These are phyloP conservation scores for Verticillium nonalfalfae DNA, from an alignment of 2,329 filamentous ascomycete species.

Conservation along the genomic window DNA sequence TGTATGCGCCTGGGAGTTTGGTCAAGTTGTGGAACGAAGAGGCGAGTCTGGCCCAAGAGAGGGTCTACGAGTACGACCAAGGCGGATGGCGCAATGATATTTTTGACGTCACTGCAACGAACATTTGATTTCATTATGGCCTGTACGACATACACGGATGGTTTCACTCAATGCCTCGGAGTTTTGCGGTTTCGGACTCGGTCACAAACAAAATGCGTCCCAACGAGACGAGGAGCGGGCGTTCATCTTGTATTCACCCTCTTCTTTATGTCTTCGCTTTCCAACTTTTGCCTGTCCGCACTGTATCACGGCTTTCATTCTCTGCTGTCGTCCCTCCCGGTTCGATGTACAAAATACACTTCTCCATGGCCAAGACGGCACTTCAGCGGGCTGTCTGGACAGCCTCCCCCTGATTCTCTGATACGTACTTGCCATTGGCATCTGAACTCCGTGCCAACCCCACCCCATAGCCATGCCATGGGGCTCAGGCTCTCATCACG, in stretches of 20 bases:
- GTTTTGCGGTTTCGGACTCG: neutral
- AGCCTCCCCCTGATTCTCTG: too few relatives aligned
- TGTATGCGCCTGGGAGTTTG: conserved; percentile 84
- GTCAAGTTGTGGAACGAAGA: conserved; percentile 88
- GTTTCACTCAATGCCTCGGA: neutral
- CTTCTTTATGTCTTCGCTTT: too few relatives aligned
- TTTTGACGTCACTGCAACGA: conserved; percentile 51
- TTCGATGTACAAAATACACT: too few relatives aligned
- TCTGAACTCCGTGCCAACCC: too few relatives aligned
- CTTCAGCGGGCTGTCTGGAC: too few relatives aligned
- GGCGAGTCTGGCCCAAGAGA: conserved; percentile 61
- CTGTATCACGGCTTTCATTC: too few relatives aligned
- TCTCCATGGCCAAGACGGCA: too few relatives aligned
- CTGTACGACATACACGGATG: neutral
- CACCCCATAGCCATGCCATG: too few relatives aligned
- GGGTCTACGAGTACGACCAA: conserved; percentile 65
- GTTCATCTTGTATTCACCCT: neutral
- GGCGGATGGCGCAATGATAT: conserved; percentile 80
- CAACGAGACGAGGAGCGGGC: neutral
- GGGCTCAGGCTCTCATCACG: too few relatives aligned
- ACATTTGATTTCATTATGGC: neutral
- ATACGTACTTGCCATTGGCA: too few relatives aligned
- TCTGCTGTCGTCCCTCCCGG: too few relatives aligned
- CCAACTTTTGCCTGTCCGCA: too few relatives aligned
- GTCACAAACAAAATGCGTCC: neutral